Evolutionary conservation across 1,284 basidiomycete species (phyloP).

Genomic region (Ustilago cynodontis): DNA sequence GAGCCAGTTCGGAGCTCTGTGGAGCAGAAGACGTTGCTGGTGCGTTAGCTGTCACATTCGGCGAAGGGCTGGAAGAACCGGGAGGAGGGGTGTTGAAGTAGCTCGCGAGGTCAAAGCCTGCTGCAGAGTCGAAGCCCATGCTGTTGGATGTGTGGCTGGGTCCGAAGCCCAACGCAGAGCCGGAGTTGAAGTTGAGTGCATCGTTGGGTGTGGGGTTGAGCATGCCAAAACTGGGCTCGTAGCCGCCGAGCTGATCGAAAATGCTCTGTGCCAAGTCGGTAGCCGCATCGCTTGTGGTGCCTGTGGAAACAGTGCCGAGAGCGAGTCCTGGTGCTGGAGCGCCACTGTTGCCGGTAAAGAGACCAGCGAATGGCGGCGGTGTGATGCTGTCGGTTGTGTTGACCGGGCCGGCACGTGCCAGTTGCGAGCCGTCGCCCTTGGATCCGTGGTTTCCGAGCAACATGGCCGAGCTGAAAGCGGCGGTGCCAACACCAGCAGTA

Average conservation of each 20-base stretch:
- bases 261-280: constrained; percentile 56
- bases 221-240: constrained; percentile 54
- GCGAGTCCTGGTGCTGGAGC: constrained; percentile 28
- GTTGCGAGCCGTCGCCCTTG: constrained; percentile 21
- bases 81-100: constrained; percentile 50
- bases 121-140: constrained; percentile 51
- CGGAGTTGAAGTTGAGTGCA: constrained; percentile 45
- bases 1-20: constrained; percentile 5
- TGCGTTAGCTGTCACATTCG: constrained; percentile 26
- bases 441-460: constrained; percentile 25
- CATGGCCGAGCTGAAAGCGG: constrained; percentile 50
- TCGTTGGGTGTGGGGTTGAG: constrained; percentile 53
- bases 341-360: constrained; percentile 24
- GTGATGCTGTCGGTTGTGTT: constrained; percentile 49
- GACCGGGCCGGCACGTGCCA: constrained; percentile 33
- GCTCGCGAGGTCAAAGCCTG: constrained; percentile 46
- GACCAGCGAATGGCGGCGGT: constrained; percentile 45
- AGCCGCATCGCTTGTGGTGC: constrained; percentile 40
- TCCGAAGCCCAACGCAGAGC: constrained; percentile 36
- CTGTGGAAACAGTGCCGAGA: constrained; percentile 38
- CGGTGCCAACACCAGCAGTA: constrained; percentile 43
- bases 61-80: constrained; percentile 30
- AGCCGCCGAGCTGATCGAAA: constrained; percentile 58
- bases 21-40: constrained; percentile 19
- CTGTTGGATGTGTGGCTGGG: constrained; percentile 51